Percentiles rank a stretch among this genome's conserved stretches.
Conservation (phyloP, 2,329 filamentous ascomycete species). For the Escovopsis sp. region DNA sequence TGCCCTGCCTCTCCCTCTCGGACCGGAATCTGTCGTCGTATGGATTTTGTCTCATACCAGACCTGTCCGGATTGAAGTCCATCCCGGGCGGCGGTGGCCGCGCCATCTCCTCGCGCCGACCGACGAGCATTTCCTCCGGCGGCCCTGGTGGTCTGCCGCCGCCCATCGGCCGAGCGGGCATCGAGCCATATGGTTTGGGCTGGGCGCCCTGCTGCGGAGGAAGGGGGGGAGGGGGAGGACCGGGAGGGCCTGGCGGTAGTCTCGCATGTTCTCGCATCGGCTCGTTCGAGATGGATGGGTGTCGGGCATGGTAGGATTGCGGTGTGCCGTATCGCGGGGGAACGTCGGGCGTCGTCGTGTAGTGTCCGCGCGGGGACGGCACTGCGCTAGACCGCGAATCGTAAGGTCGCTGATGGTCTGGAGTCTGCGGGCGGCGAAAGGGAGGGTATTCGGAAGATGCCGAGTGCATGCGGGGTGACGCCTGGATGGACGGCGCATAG, state of each 20-base stretch:
- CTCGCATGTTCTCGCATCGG: constrained; percentile 24
- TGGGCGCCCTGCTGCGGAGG: constrained; percentile 28
- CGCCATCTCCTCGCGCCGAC: constrained; percentile 32
- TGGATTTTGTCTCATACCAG: constrained; percentile 24
- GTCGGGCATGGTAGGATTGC: constrained; percentile 36
- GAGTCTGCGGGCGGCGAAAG: constrained; percentile 55
- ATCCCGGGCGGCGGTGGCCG: constrained; percentile 17
- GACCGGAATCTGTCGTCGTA: constrained; percentile 40
- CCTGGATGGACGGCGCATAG: constrained; percentile 34
- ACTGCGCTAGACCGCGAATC: constrained; percentile 29
- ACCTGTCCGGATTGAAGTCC: constrained; percentile 39
- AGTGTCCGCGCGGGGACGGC: constrained; percentile 33
- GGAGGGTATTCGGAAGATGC: constrained; percentile 42
- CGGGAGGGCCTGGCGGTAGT: constrained; percentile 26
- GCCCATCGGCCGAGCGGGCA: constrained; percentile 31
- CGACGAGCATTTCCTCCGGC: constrained; percentile 26
- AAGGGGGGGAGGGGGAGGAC: constrained; percentile 18
- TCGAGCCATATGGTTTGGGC: constrained; percentile 31
- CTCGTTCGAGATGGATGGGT: constrained; percentile 32
- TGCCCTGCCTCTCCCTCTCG: constrained; percentile 31
- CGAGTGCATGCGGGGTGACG: constrained; percentile 39
- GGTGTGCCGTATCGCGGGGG: constrained; percentile 42
- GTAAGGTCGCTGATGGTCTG: constrained; percentile 48
- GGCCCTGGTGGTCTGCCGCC: constrained; percentile 24
- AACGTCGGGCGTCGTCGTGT: constrained; percentile 43